Evolutionary conservation across 345 rosid species (phyloP).

Genomic region (Murraya paniculata): DNA sequence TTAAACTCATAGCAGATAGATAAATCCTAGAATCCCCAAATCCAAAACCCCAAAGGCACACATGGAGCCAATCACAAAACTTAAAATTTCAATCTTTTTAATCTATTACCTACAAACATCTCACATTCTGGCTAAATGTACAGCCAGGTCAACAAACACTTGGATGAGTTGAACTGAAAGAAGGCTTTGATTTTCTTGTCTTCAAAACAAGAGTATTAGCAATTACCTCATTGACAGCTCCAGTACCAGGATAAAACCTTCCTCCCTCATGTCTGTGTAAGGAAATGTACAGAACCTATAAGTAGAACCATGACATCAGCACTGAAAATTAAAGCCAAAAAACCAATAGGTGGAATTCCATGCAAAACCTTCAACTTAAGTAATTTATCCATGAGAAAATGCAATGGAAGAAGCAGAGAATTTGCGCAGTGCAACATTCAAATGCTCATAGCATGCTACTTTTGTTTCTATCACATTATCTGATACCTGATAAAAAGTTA

Average conservation of each 20-base stretch:
- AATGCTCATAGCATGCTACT: not conserved
- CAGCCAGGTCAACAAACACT: not conserved
- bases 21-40: not conserved
- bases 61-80: not conserved
- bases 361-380: not conserved
- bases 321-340: not conserved
- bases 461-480: not conserved
- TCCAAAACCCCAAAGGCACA: not conserved
- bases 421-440: slow-evolving; percentile 1
- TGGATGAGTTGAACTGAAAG: not conserved
- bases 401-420: not conserved
- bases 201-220: not conserved
- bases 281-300: slow-evolving; percentile 85
- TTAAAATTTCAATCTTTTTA: slow-evolving; percentile 5
- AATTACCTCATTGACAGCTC: slow-evolving; percentile 81
- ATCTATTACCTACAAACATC: not conserved
- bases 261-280: slow-evolving; percentile 95
- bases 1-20: not conserved
- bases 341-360: not conserved
- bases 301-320: slow-evolving; percentile 8
- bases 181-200: not conserved
- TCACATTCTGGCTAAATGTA: not conserved
- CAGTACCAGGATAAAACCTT: slow-evolving; percentile 87
- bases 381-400: not conserved
- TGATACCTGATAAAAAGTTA: not conserved